These are phyloP conservation scores for Ascobolus immersus DNA, from an alignment of 495 filamentous ascomycete species.

Conservation along the genomic window DNA sequence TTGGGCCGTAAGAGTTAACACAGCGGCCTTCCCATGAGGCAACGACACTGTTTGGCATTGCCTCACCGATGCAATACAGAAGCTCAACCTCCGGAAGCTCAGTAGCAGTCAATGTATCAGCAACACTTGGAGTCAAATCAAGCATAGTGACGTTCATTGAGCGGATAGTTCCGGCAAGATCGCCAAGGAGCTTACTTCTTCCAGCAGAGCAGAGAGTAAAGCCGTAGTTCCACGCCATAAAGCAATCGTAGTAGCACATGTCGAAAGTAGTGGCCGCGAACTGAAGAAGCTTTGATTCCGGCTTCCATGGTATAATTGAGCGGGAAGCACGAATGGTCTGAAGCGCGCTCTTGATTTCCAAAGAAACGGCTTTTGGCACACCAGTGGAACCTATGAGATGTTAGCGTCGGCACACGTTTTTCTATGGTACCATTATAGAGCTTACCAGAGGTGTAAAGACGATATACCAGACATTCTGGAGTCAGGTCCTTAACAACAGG, in stretches of 20 bases:
- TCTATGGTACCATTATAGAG: neutral
- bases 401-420: neutral
- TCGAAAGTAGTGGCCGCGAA: constrained; percentile 23
- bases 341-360: constrained; percentile 18
- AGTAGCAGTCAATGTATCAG: constrained; percentile 10
- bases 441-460: constrained; percentile 20
- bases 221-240: constrained; percentile 21
- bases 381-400: constrained; percentile 16
- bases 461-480: constrained; percentile 16
- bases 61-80: constrained; percentile 25
- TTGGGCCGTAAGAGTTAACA: constrained; percentile 35
- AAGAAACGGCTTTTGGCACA: constrained; percentile 18
- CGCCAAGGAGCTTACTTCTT: constrained; percentile 13
- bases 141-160: constrained; percentile 14
- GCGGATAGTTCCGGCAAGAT: constrained; percentile 15
- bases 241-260: constrained; percentile 24
- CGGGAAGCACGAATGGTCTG: constrained; percentile 18
- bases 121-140: constrained; percentile 22
- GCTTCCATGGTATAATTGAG: constrained; percentile 16
- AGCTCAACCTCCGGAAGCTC: constrained; percentile 17
- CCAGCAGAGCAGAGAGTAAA: constrained; percentile 19
- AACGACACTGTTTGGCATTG: constrained; percentile 28
- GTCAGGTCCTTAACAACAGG: constrained; percentile 8
- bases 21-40: constrained; percentile 29
- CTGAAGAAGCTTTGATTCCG: constrained; percentile 16